Base-by-base conservation (phyloP, 257 asterid species). In the Nicotiana otophora region DNA sequence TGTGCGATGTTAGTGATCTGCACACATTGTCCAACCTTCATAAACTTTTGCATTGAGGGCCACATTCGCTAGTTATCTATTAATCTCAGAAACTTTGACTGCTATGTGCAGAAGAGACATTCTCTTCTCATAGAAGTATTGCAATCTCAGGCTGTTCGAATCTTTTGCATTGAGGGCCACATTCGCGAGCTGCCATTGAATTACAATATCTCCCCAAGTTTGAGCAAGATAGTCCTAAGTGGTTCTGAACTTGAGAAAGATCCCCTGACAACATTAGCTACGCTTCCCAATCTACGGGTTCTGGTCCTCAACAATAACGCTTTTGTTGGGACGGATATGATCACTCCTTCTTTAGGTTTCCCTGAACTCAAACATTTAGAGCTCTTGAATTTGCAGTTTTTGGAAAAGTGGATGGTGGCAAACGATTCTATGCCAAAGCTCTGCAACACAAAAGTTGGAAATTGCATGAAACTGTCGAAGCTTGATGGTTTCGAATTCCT, bases 371-470 rank as follows among this genome's bases (percentile, higher is more conserved):
- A 17, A 48, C 3, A 7, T 16, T 79, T 82, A 2, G 9, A 0
- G 2, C 46, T 85, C 19, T 4, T 0, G 1, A 1, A 9, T 5
- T 60, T 82, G 80, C 2, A 4, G 3, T 51, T 81, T 39, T 14
- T 79, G 48, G 78, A 78, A 39, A 58, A 30, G 8, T 85, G 88
- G 84, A 26, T 2, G 31, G 81, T 85, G 60, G 80, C 68, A 2
- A 64, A 82, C 12, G 84, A 81, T 61, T 85, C 86, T 54, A 68
- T 82, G 88, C 82, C 30, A 31, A 61, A 68, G 36, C 86, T 85
- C 36, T 60, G 34, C 53, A 5, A 1, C 19, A 14, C 82, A 48
- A 3, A 1, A 4, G 70, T 85, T n/a, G 7, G 2, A 4, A 2
- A 16, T 1, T 85, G 86, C 39, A 12, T 6, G 0, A 54, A 62